These are phyloP conservation scores for Carallia pectinifolia DNA, from an alignment of 345 rosid genomes.

Conservation along the genomic window DNA sequence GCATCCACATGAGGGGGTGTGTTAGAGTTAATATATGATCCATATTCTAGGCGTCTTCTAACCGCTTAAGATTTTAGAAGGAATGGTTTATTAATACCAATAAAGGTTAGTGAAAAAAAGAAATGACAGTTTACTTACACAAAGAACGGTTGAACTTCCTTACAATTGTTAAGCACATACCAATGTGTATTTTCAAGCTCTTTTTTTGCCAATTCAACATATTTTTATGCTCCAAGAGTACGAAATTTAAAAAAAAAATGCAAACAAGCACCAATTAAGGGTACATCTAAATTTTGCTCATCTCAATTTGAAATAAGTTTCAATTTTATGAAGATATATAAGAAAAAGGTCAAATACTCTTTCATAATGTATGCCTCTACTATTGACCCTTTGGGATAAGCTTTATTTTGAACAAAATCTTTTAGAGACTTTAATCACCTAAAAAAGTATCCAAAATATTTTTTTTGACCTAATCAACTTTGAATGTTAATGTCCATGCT, in stretches of 20 bases:
- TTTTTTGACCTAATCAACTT: too few relatives aligned
- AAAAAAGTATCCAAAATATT: neutral
- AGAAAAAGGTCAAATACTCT: neutral
- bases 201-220: neutral
- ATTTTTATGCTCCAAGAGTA: neutral
- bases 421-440: neutral
- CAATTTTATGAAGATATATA: neutral
- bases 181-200: neutral
- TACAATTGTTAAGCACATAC: neutral
- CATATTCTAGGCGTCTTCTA: too few relatives aligned
- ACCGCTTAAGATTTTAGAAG: too few relatives aligned
- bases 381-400: neutral
- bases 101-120: neutral
- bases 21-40: too few relatives aligned
- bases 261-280: neutral
- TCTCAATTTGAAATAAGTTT: neutral
- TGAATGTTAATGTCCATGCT: too few relatives aligned
- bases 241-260: neutral
- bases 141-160: too few relatives aligned
- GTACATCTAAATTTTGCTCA: neutral
- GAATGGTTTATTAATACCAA: neutral
- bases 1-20: too few relatives aligned
- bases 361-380: neutral
- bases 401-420: conserved; percentile 1
- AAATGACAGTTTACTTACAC: too few relatives aligned